These are phyloP conservation scores for Passiflora organensis DNA, from an alignment of 345 rosid species.

Conservation along the genomic window DNA sequence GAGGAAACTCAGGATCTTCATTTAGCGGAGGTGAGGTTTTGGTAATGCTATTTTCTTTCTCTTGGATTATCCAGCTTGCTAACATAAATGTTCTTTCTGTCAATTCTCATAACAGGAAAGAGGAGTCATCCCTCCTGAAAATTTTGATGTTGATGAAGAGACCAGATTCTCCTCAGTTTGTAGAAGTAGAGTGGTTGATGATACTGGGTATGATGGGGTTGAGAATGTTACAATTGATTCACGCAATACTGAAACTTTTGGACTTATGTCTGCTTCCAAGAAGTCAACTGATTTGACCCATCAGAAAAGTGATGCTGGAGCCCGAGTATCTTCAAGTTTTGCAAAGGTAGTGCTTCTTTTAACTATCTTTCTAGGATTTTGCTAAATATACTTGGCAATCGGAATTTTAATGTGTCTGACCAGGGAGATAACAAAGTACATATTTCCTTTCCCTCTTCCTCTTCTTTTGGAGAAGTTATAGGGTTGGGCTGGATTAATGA, in stretches of 20 bases:
- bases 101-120: constrained; percentile 63
- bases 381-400: too few species aligned
- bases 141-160: constrained; percentile 72
- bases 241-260: constrained; percentile 54
- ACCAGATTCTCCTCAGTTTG: constrained; percentile 74
- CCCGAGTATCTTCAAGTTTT: constrained; percentile 40
- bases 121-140: constrained; percentile 54
- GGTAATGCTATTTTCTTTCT: constrained; percentile 9
- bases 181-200: constrained; percentile 51
- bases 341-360: constrained; percentile 37
- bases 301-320: constrained; percentile 38
- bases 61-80: constrained; percentile 6
- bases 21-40: constrained; percentile 71
- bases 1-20: constrained; percentile 83
- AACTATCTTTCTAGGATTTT: too few species aligned
- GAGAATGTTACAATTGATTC: constrained; percentile 58
- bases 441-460: too few species aligned
- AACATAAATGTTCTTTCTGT: constrained; percentile 11
- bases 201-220: constrained; percentile 70
- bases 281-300: constrained; percentile 34
- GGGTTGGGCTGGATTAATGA: too few species aligned
- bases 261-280: constrained; percentile 42
- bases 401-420: background rate
- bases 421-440: too few species aligned
- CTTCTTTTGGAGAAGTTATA: too few species aligned